These are phyloP conservation scores for Fusarium veterinarium DNA, from an alignment of 2,329 filamentous ascomycete genomes.

Conservation along the genomic window DNA sequence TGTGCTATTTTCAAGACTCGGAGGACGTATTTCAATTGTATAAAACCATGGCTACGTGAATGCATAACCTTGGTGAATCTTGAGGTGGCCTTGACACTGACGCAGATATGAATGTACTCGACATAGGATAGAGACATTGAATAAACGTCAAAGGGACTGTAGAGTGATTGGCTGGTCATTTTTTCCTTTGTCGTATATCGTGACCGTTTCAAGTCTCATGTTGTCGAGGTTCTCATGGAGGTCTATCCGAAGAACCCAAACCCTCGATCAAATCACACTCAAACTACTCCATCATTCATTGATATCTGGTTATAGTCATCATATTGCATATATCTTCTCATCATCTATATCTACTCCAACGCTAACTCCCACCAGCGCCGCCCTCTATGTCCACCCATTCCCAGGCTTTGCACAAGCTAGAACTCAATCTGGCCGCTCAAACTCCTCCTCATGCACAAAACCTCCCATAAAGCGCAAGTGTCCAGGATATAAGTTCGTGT, in stretches of 20 bases:
- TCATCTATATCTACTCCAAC: slow-evolving; percentile 24
- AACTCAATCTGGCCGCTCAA: background rate
- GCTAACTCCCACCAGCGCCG: background rate
- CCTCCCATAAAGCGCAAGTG: background rate
- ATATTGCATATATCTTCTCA: background rate
- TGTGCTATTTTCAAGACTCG: accelerated
- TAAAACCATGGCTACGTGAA: background rate
- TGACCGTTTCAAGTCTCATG: no score
- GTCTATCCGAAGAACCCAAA: accelerated
- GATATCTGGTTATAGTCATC: slow-evolving; percentile 2
- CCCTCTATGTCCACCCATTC: slow-evolving; percentile 2
- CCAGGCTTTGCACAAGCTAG: background rate
- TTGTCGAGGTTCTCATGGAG: background rate
- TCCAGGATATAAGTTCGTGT: slow-evolving; percentile 28
- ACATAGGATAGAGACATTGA: accelerated
- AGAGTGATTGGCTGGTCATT: background rate
- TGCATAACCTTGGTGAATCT: background rate
- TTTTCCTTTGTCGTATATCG: background rate
- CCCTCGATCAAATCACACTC: background rate
- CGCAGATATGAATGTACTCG: background rate
- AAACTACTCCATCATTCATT: background rate
- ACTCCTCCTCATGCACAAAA: background rate
- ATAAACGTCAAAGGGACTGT: background rate
- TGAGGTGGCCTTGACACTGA: background rate
- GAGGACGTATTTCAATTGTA: background rate